A percentile compares a stretch with the other conserved stretches of the same genome.
Evolutionary conservation across 2,329 filamentous ascomycete species (phyloP).

Genomic region (Myriangium duriaei): DNA sequence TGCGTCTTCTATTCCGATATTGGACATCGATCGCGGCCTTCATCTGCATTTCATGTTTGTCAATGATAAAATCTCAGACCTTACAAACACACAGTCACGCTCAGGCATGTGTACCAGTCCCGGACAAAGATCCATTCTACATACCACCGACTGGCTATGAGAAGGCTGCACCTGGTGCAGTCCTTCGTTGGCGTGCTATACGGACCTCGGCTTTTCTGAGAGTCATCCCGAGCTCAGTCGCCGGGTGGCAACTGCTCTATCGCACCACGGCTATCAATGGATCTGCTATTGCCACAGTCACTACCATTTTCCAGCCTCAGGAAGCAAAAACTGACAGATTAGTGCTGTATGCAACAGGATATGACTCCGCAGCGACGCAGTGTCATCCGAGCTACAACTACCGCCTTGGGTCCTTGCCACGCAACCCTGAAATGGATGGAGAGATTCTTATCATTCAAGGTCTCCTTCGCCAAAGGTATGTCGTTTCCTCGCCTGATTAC

Average conservation of each 20-base stretch:
- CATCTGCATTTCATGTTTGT: too few species aligned
- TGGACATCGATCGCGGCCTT: too few species aligned
- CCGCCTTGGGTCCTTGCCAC: conserved; percentile 15
- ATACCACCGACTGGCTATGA: conserved; percentile 16
- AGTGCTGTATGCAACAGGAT: conserved; percentile 19
- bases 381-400: conserved; percentile 29
- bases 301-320: conserved; percentile 18
- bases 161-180: conserved; percentile 14
- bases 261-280: conserved; percentile 18
- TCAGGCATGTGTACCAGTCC: conserved; percentile 4
- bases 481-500: conserved; percentile 30
- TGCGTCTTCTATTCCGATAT: too few species aligned
- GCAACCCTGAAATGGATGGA: conserved; percentile 14
- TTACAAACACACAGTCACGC: too few species aligned
- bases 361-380: conserved; percentile 24
- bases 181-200: conserved; percentile 15
- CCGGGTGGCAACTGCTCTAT: conserved; percentile 18
- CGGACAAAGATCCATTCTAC: conserved; percentile 18
- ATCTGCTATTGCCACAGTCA: conserved; percentile 17
- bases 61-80: too few species aligned
- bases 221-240: conserved; percentile 14
- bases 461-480: conserved; percentile 16
- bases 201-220: conserved; percentile 15
- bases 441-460: conserved; percentile 16
- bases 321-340: conserved; percentile 16